Percentiles rank a stretch among this genome's conserved stretches.
phyloP scores from a whole-genome alignment of 2,329 filamentous ascomycete species.

The Chaetomium strumarium region DNA sequence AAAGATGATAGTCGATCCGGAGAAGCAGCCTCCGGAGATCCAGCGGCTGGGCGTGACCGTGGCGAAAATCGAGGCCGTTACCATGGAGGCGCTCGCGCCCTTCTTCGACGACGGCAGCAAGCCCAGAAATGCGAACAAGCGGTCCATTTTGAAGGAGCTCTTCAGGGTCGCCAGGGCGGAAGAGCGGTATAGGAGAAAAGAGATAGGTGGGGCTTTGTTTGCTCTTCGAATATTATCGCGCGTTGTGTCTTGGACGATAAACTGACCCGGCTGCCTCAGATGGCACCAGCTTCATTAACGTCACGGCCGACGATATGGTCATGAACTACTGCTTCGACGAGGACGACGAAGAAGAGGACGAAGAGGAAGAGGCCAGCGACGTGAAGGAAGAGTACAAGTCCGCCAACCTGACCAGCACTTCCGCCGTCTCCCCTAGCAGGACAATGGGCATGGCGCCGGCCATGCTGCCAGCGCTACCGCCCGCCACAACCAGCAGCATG shows the following conservation, averaged over 20 bases:
- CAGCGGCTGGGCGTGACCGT: constrained; percentile 49
- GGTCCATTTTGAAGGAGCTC: constrained; percentile 51
- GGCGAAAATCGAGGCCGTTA: constrained; percentile 52
- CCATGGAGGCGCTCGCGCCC: constrained; percentile 50
- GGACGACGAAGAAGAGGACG: constrained; percentile 44
- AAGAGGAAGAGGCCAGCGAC: constrained; percentile 25
- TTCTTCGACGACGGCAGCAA: constrained; percentile 54
- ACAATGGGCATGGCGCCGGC: background rate
- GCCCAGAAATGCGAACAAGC: constrained; percentile 49
- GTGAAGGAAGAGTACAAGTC: background rate
- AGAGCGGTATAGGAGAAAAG: constrained; percentile 49
- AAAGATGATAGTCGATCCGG: constrained; percentile 49
- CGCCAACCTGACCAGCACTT: constrained; percentile 24
- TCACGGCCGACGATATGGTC: constrained; percentile 48
- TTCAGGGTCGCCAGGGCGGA: constrained; percentile 55
- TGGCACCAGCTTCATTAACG: constrained; percentile 41
- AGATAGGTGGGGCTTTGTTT: constrained; percentile 51
- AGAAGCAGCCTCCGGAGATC: constrained; percentile 46
- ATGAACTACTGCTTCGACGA: constrained; percentile 43
- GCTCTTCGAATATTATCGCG: background rate
- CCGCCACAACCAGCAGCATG: constrained; percentile 29
- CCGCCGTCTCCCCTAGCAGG: constrained; percentile 34
- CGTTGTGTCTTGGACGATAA: constrained; percentile 3
- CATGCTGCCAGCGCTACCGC: constrained; percentile 28
- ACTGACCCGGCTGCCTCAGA: constrained; percentile 38